A percentile compares a stretch with the other conserved stretches of the same genome.
phyloP scores from a whole-genome alignment of 441 rosid genomes.

The Syzygium malaccense region DNA sequence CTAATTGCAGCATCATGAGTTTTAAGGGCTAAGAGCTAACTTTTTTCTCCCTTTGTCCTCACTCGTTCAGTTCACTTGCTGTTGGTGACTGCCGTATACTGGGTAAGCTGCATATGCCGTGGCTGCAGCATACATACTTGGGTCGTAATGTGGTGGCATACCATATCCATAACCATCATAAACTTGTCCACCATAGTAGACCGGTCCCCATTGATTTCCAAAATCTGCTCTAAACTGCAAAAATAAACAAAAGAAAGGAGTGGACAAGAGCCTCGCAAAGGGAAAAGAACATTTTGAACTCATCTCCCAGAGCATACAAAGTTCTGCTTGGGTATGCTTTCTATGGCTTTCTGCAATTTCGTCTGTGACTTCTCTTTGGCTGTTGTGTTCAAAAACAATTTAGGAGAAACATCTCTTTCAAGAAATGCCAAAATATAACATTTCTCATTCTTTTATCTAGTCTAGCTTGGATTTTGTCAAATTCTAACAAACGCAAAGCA shows the following conservation, averaged over 20 bases:
- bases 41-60: conserved; percentile 3
- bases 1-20: conserved; percentile 18
- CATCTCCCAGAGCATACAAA: background rate
- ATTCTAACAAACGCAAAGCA: background rate
- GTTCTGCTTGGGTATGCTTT: background rate
- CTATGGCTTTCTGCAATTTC: background rate
- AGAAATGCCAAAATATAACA: background rate
- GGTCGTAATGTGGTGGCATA: conserved; percentile 58
- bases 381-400: background rate
- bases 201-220: conserved; percentile 68
- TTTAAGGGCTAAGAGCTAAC: conserved; percentile 20
- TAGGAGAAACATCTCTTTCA: background rate
- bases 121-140: conserved; percentile 50
- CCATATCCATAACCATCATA: conserved; percentile 78
- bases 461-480: background rate
- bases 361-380: background rate
- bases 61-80: conserved; percentile 78
- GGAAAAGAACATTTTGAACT: background rate
- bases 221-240: conserved; percentile 56
- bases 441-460: background rate
- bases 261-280: background rate
- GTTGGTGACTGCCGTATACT: conserved; percentile 73
- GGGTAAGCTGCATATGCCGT: conserved; percentile 68
- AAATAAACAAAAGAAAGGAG: background rate
- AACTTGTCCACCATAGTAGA: conserved; percentile 64